Evolutionary conservation across 768 basidiomycete genomes (phyloP).

Genomic region (Gloeophyllum trabeum): DNA sequence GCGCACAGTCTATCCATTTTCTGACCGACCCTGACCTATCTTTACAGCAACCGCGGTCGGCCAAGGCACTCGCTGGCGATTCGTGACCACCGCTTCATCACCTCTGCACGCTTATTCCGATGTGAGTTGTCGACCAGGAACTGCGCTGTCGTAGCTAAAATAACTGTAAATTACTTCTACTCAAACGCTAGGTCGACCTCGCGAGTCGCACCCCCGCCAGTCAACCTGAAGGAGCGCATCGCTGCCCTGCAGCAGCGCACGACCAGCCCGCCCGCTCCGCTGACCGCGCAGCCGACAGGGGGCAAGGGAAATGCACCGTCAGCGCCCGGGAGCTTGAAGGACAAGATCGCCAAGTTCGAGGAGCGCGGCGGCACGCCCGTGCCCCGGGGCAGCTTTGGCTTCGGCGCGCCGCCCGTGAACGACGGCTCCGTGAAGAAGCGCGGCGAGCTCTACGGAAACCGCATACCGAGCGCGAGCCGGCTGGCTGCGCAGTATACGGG

Average conservation of each 20-base stretch:
- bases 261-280: conserved; percentile 15
- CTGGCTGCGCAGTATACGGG: no score
- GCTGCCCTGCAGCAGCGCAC: conserved; percentile 63
- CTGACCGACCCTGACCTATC: no score
- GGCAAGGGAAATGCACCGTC: conserved; percentile 16
- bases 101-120: no score
- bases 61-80: no score
- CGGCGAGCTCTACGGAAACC: conserved; percentile 67
- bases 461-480: conserved; percentile 26
- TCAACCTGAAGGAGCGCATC: conserved; percentile 73
- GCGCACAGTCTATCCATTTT: no score
- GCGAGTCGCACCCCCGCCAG: conserved; percentile 12
- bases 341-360: conserved; percentile 77
- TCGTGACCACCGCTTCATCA: no score
- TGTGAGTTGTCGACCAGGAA: no score
- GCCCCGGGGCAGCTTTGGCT: conserved; percentile 64
- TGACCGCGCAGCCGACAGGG: conserved; percentile 21
- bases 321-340: conserved; percentile 28
- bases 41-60: no score
- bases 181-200: conserved; percentile 7
- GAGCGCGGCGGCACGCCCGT: conserved; percentile 65
- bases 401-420: conserved; percentile 47
- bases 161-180: no score
- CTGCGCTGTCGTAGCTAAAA: no score
- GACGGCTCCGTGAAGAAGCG: conserved; percentile 37